phyloP scores from a whole-genome alignment of 345 rosid genomes.

The Hypericum perforatum region DNA sequence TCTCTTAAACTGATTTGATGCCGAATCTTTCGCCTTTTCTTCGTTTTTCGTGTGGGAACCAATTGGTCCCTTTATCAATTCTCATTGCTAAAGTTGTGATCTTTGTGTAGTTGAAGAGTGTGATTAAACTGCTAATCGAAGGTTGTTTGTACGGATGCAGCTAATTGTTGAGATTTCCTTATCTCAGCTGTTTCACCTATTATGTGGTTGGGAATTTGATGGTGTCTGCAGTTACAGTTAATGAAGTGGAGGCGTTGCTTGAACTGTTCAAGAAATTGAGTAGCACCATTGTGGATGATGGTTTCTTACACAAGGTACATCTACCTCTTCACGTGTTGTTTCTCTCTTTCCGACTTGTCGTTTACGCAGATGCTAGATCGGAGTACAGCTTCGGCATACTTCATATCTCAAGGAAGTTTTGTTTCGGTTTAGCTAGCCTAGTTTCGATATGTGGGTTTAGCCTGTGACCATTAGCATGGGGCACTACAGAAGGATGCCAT shows the following conservation, averaged over 20 bases:
- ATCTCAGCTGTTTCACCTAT: background rate
- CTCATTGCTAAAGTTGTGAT: no score
- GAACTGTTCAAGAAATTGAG: slow-evolving; percentile 21
- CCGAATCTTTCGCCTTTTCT: background rate
- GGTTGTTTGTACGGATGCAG: no score
- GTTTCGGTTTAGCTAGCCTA: background rate
- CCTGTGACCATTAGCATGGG: background rate
- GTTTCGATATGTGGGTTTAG: background rate
- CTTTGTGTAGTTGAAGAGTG: no score
- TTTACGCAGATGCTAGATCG: background rate
- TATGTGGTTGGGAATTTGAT: background rate
- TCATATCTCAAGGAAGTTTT: background rate
- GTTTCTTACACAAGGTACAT: slow-evolving; percentile 14
- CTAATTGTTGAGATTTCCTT: no score
- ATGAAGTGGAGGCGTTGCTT: slow-evolving; percentile 20
- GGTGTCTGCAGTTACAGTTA: slow-evolving; percentile 13
- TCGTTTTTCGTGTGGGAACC: no score
- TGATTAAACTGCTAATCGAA: no score
- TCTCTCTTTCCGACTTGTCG: background rate
- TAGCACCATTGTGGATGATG: slow-evolving; percentile 15
- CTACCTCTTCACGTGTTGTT: background rate
- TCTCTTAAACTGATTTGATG: background rate
- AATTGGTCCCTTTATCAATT: no score
- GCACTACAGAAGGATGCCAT: background rate
- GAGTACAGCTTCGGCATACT: background rate